Evolutionary conservation across 208 protist species (phyloP), one percentile per base, ranked within the genome.

Genomic region (Leishmania lainsoni): DNA sequence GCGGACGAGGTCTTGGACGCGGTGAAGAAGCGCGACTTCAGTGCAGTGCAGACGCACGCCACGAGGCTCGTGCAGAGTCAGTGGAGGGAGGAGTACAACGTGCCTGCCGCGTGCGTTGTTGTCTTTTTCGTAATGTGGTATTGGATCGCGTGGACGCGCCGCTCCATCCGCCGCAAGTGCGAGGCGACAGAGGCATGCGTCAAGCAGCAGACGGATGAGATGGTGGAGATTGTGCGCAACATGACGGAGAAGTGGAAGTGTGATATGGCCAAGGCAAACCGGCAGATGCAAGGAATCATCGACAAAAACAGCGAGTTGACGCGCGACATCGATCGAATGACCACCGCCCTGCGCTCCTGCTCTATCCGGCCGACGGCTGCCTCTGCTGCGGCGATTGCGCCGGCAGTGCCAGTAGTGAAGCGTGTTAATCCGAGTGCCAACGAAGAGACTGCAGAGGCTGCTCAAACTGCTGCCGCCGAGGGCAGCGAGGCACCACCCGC

Each of bases 251-350:
- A 91, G 84, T 96, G 91, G 91, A 81, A 83, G 48, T 78, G 72
- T 5, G 89, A 96, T 32, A 87, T 96, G 81, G 80, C 86, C 48
- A 83, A 84, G 54, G 83, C 93, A 1, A 89, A 94, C 80, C 81
- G 76, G 75, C 89, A 91, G 78, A 92, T 96, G 91, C 85, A 96
- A 75, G 78, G 83, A 61, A 94, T 96, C 76, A 88, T 96, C 48
- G 91, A 94, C 80, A 94, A 96, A 79, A 96, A 96, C 88, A 92
- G 93, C 75, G 86, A 89, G 54, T 80, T 96, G 63, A 94, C 93
- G 63, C 87, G 84, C 45, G 91, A 94, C 73, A 94, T 96, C 80
- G 93, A 96, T 78, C 93, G 90, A 65, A 89, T 94, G 93, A 96
- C 93, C 0, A 92, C 89, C 5, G 91, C 90, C 0, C 87, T 96